Base-by-base conservation (phyloP, 108 stramenopile genomes). In the Cyclotella sp. region DNA sequence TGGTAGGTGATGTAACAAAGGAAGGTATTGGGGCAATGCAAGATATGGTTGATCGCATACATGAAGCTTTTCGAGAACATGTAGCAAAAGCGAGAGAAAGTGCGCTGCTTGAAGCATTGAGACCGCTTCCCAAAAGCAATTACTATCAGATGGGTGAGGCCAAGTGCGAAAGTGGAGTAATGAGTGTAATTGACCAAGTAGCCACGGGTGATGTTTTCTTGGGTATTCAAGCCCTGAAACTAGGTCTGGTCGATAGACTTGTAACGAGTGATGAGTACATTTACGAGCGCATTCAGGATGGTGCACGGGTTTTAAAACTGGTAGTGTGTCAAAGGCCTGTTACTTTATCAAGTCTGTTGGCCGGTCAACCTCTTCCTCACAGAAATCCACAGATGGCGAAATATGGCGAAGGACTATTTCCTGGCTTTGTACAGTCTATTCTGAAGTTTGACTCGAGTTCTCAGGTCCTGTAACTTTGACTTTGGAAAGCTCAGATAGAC, bases 191-290 rank as follows among this genome's bases (percentile, higher is more conserved):
- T 44, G 85, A 93, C 45, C 49, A 75, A 21, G 78, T 93, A 43
- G 94, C 90, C 16, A 93, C 79, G 3, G 92, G 94, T 5, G 86
- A 93, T 52, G 79, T 90, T 30, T 95, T 87, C 84, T 82, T 95
- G 47, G 94, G 90, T 24, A 67, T 63, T n/a, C 85, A 91, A 71
- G 92, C 94, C 3, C 16, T 90, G 8, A 73, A 88, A n/a, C 46
- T 81, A 5, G 88, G 88, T 12, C 75, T 95, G 70, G 81, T 95
- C 27, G 94, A 95, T 72, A 74, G 85, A n/a, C 72, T 95, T 45
- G 76, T 82, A 11, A 93, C 94, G 0, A 90, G 87, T 64, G 92
- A 89, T 73, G 92, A 95, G 43, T 95, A 95, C 63, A 91, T 95
- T 40, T 70, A 40, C 13, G 78, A 89, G 57, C 52, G 79, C 42